Percentiles rank a stretch among this genome's conserved stretches.
phyloP scores from a whole-genome alignment of 306 rosid genomes.

The Myrica gale region DNA sequence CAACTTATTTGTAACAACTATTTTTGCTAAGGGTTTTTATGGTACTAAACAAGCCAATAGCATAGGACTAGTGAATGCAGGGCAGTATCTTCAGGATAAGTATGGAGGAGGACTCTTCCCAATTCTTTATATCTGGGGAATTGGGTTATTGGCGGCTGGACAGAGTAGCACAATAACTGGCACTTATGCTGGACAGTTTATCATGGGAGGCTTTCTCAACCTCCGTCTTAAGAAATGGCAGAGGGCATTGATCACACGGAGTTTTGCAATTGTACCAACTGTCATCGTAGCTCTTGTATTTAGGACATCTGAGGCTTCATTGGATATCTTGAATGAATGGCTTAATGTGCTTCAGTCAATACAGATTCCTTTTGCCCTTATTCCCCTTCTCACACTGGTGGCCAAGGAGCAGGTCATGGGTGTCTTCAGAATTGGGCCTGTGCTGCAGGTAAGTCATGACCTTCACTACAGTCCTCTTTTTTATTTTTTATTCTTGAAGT shows the following conservation, averaged over 20 bases:
- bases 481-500: slow-evolving; percentile 18
- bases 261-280: slow-evolving; percentile 86
- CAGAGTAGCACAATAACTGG: slow-evolving; percentile 93
- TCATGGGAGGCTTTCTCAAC: slow-evolving; percentile 94
- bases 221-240: slow-evolving; percentile 86
- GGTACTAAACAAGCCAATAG: slow-evolving; percentile 58
- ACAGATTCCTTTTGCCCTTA: slow-evolving; percentile 88
- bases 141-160: slow-evolving; percentile 88
- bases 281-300: slow-evolving; percentile 70
- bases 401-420: slow-evolving; percentile 83
- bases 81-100: slow-evolving; percentile 74
- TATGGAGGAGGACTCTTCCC: slow-evolving; percentile 82
- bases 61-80: slow-evolving; percentile 86
- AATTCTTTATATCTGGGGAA: slow-evolving; percentile 86
- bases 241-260: slow-evolving; percentile 81
- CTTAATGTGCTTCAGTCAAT: slow-evolving; percentile 89
- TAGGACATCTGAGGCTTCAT: slow-evolving; percentile 65
- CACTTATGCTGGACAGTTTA: slow-evolving; percentile 89
- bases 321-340: slow-evolving; percentile 86
- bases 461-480: slow-evolving; percentile 15
- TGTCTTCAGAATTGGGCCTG: slow-evolving; percentile 71
- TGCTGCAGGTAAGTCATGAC: slow-evolving; percentile 57
- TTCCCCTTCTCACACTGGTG: slow-evolving; percentile 85
- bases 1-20: slow-evolving; percentile 75
- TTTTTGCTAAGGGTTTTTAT: slow-evolving; percentile 80